phyloP scores from a whole-genome alignment of 163 green algal species.

The Chlorella variabilis region DNA sequence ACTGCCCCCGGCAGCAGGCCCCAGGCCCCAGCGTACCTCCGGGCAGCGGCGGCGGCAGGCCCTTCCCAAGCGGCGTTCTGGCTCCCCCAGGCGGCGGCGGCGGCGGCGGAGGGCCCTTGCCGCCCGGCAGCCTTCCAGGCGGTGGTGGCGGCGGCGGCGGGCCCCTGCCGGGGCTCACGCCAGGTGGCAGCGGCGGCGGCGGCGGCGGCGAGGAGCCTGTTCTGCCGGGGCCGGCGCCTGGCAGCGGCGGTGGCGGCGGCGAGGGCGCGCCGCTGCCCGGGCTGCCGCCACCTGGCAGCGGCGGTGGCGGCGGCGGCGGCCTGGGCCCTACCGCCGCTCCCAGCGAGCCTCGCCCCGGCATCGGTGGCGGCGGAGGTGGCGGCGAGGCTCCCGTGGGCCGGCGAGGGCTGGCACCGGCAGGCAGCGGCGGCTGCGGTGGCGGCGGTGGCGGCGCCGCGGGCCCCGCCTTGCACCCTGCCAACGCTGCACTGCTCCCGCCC shows the following conservation, averaged over 20 bases:
- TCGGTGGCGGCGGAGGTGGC: not conserved
- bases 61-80: not conserved
- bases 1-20: too few species aligned
- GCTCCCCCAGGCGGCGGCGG: not conserved
- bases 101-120: constrained; percentile 11
- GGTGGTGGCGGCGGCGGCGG: not conserved
- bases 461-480: not conserved
- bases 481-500: not conserved
- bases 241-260: not conserved
- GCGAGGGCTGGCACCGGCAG: not conserved
- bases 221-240: not conserved
- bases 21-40: too few species aligned
- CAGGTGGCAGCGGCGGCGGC: constrained; percentile 1
- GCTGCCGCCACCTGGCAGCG: not conserved
- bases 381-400: not conserved
- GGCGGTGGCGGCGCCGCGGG: not conserved
- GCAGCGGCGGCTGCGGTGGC: not conserved
- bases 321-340: not conserved
- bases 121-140: not conserved
- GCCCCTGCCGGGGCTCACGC: not conserved
- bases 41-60: constrained; percentile 25
- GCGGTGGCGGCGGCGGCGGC: not conserved
- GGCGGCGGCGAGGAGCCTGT: constrained; percentile 5
- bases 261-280: not conserved
- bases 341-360: not conserved